phyloP scores from a whole-genome alignment of 805 yeast genomes.

The Starmerella vaccinii region DNA sequence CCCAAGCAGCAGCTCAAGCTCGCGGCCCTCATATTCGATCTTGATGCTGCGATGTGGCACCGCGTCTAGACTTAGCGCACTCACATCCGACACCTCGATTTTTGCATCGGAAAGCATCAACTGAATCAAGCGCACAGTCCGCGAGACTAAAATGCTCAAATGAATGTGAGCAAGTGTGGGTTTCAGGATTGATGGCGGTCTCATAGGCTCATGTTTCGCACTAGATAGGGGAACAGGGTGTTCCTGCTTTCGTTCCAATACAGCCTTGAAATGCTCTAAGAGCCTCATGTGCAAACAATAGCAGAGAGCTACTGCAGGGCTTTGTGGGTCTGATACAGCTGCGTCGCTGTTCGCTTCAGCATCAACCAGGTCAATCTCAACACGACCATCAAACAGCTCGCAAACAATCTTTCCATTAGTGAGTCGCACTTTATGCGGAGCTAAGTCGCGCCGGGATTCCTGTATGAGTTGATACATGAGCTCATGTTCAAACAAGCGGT shows the following conservation, averaged over 20 bases:
- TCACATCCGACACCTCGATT: background rate
- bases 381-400: conserved; percentile 52
- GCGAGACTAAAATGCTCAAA: conserved; percentile 19
- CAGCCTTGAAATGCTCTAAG: conserved; percentile 45
- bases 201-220: conserved; percentile 4
- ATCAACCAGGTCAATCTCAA: conserved; percentile 61
- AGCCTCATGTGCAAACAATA: conserved; percentile 49
- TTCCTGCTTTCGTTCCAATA: conserved; percentile 33
- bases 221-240: conserved; percentile 26
- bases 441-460: conserved; percentile 56
- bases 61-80: background rate
- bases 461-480: conserved; percentile 63
- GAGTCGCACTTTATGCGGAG: conserved; percentile 60
- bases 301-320: conserved; percentile 46
- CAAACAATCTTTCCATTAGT: conserved; percentile 50
- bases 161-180: conserved; percentile 31
- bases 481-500: conserved; percentile 78
- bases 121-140: conserved; percentile 20
- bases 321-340: background rate
- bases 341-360: conserved; percentile 27
- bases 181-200: conserved; percentile 22
- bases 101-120: conserved; percentile 20
- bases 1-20: conserved; percentile 2
- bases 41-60: conserved; percentile 7
- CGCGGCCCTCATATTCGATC: background rate